These are phyloP conservation scores for Zhuliangozyma parablackwelliae DNA, from an alignment of 1,139 yeast species.

Conservation along the genomic window DNA sequence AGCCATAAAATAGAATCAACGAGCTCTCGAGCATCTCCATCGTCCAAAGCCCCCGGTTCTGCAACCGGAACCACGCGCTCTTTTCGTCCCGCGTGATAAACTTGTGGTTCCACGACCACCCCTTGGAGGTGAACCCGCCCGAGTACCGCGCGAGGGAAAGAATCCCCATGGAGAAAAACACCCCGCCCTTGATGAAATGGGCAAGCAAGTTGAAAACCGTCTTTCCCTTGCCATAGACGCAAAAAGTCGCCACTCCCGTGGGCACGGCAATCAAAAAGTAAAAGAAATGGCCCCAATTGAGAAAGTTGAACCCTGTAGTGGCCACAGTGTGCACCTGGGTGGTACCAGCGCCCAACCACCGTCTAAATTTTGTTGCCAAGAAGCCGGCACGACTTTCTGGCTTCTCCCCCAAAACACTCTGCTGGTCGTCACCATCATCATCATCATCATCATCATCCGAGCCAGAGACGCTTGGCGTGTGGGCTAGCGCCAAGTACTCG, in stretches of 20 bases:
- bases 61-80: constrained; percentile 24
- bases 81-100: constrained; percentile 18
- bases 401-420: not conserved
- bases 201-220: constrained; percentile 80
- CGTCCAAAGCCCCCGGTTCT: constrained; percentile 57
- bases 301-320: constrained; percentile 37
- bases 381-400: constrained; percentile 8
- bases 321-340: constrained; percentile 8
- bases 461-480: constrained; percentile 1
- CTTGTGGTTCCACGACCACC: constrained; percentile 89
- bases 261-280: constrained; percentile 58
- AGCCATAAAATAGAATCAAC: constrained; percentile 80
- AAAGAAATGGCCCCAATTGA: constrained; percentile 65
- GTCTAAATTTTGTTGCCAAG: not conserved
- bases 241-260: constrained; percentile 75
- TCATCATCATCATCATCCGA: constrained; percentile 18
- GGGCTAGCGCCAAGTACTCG: constrained; percentile 17
- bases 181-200: constrained; percentile 94
- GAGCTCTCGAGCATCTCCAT: constrained; percentile 85
- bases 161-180: constrained; percentile 72
- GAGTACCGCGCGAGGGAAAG: constrained; percentile 78
- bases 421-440: not conserved
- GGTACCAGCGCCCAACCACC: not conserved
- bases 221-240: constrained; percentile 60
- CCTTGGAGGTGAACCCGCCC: constrained; percentile 70